These are phyloP conservation scores for Trichodelitschia bisporula DNA, from an alignment of 495 filamentous ascomycete genomes.

Conservation along the genomic window DNA sequence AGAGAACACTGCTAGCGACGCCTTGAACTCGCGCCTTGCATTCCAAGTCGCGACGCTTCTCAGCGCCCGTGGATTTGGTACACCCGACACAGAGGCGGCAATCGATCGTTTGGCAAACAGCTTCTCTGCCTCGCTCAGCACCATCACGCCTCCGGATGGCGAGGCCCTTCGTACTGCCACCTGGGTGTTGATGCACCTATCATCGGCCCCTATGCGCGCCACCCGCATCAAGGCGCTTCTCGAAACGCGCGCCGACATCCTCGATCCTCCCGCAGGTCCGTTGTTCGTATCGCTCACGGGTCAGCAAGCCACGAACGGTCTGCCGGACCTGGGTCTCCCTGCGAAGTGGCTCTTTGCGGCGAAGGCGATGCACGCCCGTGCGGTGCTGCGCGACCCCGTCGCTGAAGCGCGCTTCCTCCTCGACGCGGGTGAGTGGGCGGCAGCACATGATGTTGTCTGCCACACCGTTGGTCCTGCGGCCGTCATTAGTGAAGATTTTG, in stretches of 20 bases:
- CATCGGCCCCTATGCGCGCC: not conserved
- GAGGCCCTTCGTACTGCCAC: not conserved
- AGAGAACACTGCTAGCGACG: slow-evolving; percentile 34
- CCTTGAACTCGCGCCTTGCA: slow-evolving; percentile 44
- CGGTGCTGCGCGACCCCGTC: slow-evolving; percentile 32
- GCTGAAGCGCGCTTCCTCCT: slow-evolving; percentile 54
- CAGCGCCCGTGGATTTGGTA: slow-evolving; percentile 3
- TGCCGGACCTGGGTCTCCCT: slow-evolving; percentile 33
- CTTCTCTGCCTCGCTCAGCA: not conserved
- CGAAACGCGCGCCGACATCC: not conserved
- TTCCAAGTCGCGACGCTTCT: slow-evolving; percentile 54
- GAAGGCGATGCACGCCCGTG: slow-evolving; percentile 58
- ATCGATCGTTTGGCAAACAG: no score
- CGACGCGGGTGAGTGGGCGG: slow-evolving; percentile 44
- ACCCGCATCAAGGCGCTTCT: not conserved
- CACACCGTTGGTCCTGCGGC: slow-evolving; percentile 51
- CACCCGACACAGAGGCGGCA: not conserved
- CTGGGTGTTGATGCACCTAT: not conserved
- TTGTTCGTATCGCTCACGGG: no score
- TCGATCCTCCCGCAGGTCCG: no score
- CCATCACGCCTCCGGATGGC: no score
- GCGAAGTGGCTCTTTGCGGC: slow-evolving; percentile 63
- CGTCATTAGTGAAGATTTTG: slow-evolving; percentile 55
- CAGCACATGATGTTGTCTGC: slow-evolving; percentile 64
- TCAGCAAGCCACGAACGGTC: no score